A percentile compares a stretch with the other conserved stretches of the same genome.
phyloP scores from a whole-genome alignment of 108 stramenopile genomes.

The Schizochytrium sp. region DNA sequence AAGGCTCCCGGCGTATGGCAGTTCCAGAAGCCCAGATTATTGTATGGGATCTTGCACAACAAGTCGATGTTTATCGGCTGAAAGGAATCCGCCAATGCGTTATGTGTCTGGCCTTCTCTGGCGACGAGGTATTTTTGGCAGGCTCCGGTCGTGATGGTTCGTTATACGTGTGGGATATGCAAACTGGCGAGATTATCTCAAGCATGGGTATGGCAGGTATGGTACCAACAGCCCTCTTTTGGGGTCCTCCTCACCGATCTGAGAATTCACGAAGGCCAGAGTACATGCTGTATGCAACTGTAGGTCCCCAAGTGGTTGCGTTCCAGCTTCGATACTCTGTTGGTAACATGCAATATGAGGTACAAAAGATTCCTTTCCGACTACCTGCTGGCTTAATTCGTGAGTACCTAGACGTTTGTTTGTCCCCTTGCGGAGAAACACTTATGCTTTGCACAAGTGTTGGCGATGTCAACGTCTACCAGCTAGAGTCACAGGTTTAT shows the following conservation, averaged over 20 bases:
- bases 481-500: constrained; percentile 9
- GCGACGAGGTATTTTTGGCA: constrained; percentile 43
- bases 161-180: constrained; percentile 43
- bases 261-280: constrained; percentile 15
- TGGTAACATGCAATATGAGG: constrained; percentile 47
- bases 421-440: constrained; percentile 24
- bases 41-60: constrained; percentile 49
- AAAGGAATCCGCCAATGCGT: constrained; percentile 34
- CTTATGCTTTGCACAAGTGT: constrained; percentile 44
- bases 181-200: constrained; percentile 35
- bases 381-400: constrained; percentile 46
- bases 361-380: neutral
- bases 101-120: constrained; percentile 8
- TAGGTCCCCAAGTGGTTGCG: constrained; percentile 19
- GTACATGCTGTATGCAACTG: constrained; percentile 1
- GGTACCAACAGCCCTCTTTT: constrained; percentile 24
- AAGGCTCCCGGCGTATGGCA: neutral
- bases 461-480: constrained; percentile 39
- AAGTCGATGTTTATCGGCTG: constrained; percentile 49
- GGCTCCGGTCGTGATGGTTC: constrained; percentile 8
- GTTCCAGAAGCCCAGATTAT: constrained; percentile 30
- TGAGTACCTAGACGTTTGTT: constrained; percentile 32
- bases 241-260: neutral
- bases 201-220: constrained; percentile 11
- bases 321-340: constrained; percentile 41